Evolutionary conservation across 1,284 basidiomycete genomes (phyloP), one percentile per base, ranked within the genome.

Genomic region (Cutaneotrichosporon cutaneum): DNA sequence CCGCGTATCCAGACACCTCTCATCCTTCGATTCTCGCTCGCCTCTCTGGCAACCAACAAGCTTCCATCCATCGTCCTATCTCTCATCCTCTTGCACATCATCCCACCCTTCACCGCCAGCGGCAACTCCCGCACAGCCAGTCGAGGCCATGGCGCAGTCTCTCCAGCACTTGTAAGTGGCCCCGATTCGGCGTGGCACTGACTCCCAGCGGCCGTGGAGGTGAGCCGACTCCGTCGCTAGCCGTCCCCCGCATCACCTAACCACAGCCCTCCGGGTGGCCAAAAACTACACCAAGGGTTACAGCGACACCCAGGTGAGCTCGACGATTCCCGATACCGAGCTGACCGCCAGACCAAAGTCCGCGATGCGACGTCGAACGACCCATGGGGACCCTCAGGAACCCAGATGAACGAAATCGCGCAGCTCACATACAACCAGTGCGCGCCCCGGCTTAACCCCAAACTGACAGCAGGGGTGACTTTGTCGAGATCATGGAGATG

Each of bases 401-500:
- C 94, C 3, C 93, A 94, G 84, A 98, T 99, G 96, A 98, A 97
- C 81, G 95, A 98, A 82, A 87, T 99, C 68, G 94, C 95, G 0
- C 94, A 98, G 80, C 80, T 99, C 80, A 95, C 92, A 26, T 99
- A 93, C 81, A 97, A 97, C 82, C 95, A 98, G 93, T 95, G 74
- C 75, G 89, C 52, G 44, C 21, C 26, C 52, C 18, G 26, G 10
- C 7, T 9, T 22, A 16, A 47, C 45, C 18, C 24, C 18, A n/a
- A 16, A 33, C 60, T 66, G 36, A 64, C 62, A 24, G 6, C 70
- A 96, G 93, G 81, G 90, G 88, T 69, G 94, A 99, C 77, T 99
- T 99, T 80, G 92, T 99, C 33, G 96, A 99, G 81, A 94, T 99
- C 74, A 98, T 99, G 94, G 96, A 99, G 83, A 98, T 98, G 92